Conservation (phyloP, 495 filamentous ascomycete genomes). For the Penicillium atrosanguineum region DNA sequence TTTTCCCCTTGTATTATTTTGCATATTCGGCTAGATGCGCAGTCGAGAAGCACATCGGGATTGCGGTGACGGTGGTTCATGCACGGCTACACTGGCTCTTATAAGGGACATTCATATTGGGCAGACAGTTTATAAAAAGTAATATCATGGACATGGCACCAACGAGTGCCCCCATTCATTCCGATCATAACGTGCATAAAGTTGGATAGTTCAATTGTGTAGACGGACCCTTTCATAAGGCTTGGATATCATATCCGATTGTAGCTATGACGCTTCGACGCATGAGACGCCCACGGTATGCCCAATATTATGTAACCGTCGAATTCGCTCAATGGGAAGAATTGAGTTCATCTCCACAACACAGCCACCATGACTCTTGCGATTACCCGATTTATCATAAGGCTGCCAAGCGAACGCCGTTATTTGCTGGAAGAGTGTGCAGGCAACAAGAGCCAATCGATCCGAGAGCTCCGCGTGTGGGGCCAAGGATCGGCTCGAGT, state of each 20-base stretch:
- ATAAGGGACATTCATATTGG: slow-evolving; percentile 23
- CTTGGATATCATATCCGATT: no score
- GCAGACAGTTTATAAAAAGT: slow-evolving; percentile 18
- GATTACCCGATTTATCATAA: neutral
- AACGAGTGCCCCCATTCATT: neutral
- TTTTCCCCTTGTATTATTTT: slow-evolving; percentile 12
- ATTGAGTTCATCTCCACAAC: no score
- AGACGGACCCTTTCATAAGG: no score
- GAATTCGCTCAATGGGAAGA: no score
- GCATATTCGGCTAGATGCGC: slow-evolving; percentile 4
- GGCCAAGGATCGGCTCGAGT: neutral
- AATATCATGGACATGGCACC: slow-evolving; percentile 14
- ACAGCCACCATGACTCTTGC: neutral
- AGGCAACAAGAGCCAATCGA: neutral
- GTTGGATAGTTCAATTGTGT: no score
- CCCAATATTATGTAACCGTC: no score
- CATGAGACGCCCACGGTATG: no score
- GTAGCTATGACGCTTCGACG: no score
- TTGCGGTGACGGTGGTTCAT: slow-evolving; percentile 3
- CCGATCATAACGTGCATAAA: neutral
- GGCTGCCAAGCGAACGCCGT: neutral
- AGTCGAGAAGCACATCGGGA: slow-evolving; percentile 2
- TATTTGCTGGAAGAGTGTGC: neutral
- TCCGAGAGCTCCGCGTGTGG: neutral
- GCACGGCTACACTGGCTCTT: slow-evolving; percentile 11